phyloP scores from a whole-genome alignment of 2,329 filamentous ascomycete species.

The Botryotinia calthae region DNA sequence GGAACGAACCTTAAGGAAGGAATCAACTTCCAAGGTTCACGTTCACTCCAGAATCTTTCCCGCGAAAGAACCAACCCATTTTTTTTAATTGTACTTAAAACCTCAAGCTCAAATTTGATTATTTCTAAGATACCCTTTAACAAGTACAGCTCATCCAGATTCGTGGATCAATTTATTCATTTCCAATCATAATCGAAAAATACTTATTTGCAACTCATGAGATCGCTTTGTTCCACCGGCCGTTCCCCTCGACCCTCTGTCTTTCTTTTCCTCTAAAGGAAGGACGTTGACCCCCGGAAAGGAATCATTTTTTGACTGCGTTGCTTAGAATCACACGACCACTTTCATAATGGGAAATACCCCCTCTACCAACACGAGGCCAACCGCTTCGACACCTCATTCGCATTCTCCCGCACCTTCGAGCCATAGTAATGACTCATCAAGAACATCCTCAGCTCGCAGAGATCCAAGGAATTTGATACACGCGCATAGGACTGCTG shows the following conservation, averaged over 20 bases:
- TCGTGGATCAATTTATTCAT: neutral
- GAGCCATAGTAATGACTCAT: slow-evolving; percentile 35
- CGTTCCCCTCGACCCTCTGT: neutral
- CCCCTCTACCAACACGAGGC: slow-evolving; percentile 43
- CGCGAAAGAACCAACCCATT: neutral
- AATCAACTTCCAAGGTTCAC: slow-evolving; percentile 8
- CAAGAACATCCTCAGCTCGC: slow-evolving; percentile 31
- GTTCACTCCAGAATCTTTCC: slow-evolving; percentile 13
- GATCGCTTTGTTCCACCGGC: neutral
- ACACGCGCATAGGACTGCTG: slow-evolving; percentile 55
- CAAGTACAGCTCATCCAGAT: neutral
- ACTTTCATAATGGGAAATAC: slow-evolving; percentile 46
- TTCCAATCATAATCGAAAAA: slow-evolving; percentile 4
- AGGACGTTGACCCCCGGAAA: neutral
- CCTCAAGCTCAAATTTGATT: neutral
- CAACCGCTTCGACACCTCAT: slow-evolving; percentile 39
- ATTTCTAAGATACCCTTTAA: slow-evolving; percentile 1
- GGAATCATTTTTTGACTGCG: slow-evolving; percentile 4
- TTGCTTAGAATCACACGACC: slow-evolving; percentile 26
- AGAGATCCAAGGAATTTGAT: slow-evolving; percentile 51
- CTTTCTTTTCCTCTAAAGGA: neutral
- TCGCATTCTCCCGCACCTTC: slow-evolving; percentile 34
- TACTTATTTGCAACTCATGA: neutral
- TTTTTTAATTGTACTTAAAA: neutral
- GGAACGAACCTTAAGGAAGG: neutral